Evolutionary conservation across 371 early-diverging fungal genomes (phyloP), one percentile per base, ranked within the genome.

Genomic region (Saksenaea vasiformis): DNA sequence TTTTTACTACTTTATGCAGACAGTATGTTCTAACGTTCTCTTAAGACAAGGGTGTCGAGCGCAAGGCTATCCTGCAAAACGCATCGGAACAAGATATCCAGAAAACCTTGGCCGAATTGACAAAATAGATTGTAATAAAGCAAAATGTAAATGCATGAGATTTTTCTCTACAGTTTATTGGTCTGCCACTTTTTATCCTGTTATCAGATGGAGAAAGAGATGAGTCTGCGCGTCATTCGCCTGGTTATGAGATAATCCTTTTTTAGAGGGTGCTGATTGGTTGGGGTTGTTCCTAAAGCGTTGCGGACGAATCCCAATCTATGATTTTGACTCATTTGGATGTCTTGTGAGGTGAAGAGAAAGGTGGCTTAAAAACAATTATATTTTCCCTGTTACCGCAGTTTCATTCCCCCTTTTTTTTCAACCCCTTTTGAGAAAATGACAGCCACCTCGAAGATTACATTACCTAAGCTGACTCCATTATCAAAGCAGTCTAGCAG

Each of bases 11-110:
- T 36, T 14, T 17, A 14, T 36, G 14, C 15, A n/a, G 17, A 17
- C 14, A 13, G 41, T n/a, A 28, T 59, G 22, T 43, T 24, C 35
- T 41, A 35, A 56, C 28, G 0, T 34, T 26, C 22, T 56, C 41
- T n/a, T 56, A 83, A 94, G 95, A 90, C 60, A 83, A 87, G 57
- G 96, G 95, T n/a, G 78, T 84, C 37, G 96, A 96, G 74, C 87
- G 86, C 72, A 92, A 93, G 78, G 75, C 90, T 55, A 66, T 80
- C 4, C 80, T 96, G 59, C 90, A 95, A 67, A 87, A 88, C 69
- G 71, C 91, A 53, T 83, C 88, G 63, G 87, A 87, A 66, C 76
- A 83, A 55, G 89, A 93, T 51, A 87, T 96, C 34, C 90, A 86
- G 73, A 75, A 84, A 68, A 79, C 83, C 64, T 81, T 95, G 64